phyloP scores from a whole-genome alignment of 208 protist species.

The Angomonas ambiguus region DNA sequence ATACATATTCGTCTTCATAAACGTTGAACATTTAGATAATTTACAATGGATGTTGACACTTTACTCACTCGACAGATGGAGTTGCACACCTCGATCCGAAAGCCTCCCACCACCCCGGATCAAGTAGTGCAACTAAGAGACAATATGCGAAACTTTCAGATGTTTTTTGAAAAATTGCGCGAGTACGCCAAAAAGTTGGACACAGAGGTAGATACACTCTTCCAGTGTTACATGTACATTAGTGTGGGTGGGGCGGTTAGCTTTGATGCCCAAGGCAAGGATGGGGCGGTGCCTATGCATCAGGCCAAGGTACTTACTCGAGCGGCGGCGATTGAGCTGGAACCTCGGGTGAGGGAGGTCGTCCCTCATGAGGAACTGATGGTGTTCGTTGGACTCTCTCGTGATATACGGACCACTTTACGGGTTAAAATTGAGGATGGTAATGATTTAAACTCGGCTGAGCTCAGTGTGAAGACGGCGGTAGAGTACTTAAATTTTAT shows the following conservation, averaged over 20 bases:
- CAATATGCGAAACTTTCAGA: constrained; percentile 51
- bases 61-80: constrained; percentile 88
- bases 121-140: constrained; percentile 59
- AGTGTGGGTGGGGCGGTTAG: constrained; percentile 65
- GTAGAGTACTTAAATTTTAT: constrained; percentile 86
- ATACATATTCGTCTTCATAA: background rate
- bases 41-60: constrained; percentile 50
- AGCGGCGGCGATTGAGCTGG: constrained; percentile 57
- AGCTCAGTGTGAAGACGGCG: constrained; percentile 45
- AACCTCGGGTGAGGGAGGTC: constrained; percentile 42
- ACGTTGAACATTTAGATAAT: background rate
- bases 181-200: constrained; percentile 30
- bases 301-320: constrained; percentile 88
- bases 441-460: constrained; percentile 76
- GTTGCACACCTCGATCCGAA: constrained; percentile 73
- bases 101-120: constrained; percentile 52
- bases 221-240: constrained; percentile 87
- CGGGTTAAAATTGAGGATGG: constrained; percentile 88
- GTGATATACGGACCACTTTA: constrained; percentile 57
- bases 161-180: constrained; percentile 57
- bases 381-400: constrained; percentile 59
- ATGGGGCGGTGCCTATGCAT: constrained; percentile 85
- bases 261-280: constrained; percentile 75
- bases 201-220: constrained; percentile 54
- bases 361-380: constrained; percentile 55